Evolutionary conservation across 1,284 basidiomycete genomes (phyloP).

Genomic region (Clitocybe nebularis): DNA sequence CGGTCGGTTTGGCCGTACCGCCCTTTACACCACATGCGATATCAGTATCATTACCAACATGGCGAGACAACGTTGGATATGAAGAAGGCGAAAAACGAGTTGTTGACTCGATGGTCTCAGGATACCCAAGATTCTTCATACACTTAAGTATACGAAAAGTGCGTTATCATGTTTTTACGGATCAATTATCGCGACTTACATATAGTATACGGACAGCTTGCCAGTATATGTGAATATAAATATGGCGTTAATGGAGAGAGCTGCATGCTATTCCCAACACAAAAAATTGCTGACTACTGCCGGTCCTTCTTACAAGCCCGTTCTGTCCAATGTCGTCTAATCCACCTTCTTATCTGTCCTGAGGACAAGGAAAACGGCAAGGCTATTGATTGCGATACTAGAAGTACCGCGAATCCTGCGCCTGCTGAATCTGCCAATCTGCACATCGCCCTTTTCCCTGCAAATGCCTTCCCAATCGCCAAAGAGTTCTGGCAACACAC

Average conservation of each 20-base stretch:
- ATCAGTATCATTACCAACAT: slow-evolving; percentile 94
- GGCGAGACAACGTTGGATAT: slow-evolving; percentile 92
- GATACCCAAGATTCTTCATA: slow-evolving; percentile 98
- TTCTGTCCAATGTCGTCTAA: slow-evolving; percentile 58
- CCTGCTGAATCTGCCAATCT: slow-evolving; percentile 46
- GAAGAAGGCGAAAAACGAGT: slow-evolving; percentile 91
- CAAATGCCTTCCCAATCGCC: slow-evolving; percentile 62
- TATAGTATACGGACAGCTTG: slow-evolving; percentile 53
- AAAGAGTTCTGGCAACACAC: slow-evolving; percentile 98
- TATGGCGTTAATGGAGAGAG: slow-evolving; percentile 69
- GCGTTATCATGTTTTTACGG: slow-evolving; percentile 20
- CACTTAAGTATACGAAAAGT: slow-evolving; percentile 88
- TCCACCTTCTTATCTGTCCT: slow-evolving; percentile 73
- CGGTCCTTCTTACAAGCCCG: slow-evolving; percentile 69
- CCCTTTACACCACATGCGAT: slow-evolving; percentile 85
- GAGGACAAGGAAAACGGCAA: slow-evolving; percentile 34
- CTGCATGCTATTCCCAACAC: slow-evolving; percentile 78
- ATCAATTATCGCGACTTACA: slow-evolving; percentile 4
- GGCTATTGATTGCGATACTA: slow-evolving; percentile 22
- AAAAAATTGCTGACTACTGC: slow-evolving; percentile 69
- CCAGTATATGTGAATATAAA: slow-evolving; percentile 69
- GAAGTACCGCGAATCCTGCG: slow-evolving; percentile 18
- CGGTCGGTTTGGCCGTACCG: slow-evolving; percentile 58
- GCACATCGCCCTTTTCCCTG: slow-evolving; percentile 80
- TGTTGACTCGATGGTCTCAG: slow-evolving; percentile 79